Conservation (phyloP, 2,329 filamentous ascomycete genomes). For the Trichoderma hamatum region DNA sequence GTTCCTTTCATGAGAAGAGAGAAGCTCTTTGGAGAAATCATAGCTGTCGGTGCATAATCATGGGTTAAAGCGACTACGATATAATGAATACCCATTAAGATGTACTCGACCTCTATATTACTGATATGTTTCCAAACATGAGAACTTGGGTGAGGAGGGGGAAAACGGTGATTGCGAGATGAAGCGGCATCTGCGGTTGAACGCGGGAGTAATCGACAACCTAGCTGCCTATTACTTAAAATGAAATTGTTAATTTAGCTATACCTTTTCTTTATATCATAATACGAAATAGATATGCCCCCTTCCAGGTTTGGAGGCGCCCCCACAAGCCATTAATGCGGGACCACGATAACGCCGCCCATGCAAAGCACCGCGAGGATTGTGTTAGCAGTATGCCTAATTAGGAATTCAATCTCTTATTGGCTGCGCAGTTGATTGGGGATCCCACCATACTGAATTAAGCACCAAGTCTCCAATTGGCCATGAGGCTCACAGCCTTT, state of each 20-base stretch:
- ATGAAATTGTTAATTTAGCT: neutral
- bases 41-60: neutral
- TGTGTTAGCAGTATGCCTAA: neutral
- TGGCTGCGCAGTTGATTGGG: neutral
- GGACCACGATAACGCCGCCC: neutral
- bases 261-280: neutral
- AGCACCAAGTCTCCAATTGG: conserved; percentile 16
- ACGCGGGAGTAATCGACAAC: neutral
- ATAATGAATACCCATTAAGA: neutral
- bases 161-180: neutral
- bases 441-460: conserved; percentile 14
- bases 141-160: neutral
- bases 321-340: neutral
- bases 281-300: neutral
- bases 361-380: neutral
- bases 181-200: neutral
- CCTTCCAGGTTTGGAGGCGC: too few species aligned
- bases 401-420: conserved; percentile 27
- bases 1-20: neutral
- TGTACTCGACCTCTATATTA: neutral
- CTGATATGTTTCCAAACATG: neutral
- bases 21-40: conserved; percentile 5
- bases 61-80: neutral
- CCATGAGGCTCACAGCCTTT: neutral
- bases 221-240: neutral